These are phyloP conservation scores for Xylaria venustula DNA, from an alignment of 495 filamentous ascomycete species.

Conservation along the genomic window DNA sequence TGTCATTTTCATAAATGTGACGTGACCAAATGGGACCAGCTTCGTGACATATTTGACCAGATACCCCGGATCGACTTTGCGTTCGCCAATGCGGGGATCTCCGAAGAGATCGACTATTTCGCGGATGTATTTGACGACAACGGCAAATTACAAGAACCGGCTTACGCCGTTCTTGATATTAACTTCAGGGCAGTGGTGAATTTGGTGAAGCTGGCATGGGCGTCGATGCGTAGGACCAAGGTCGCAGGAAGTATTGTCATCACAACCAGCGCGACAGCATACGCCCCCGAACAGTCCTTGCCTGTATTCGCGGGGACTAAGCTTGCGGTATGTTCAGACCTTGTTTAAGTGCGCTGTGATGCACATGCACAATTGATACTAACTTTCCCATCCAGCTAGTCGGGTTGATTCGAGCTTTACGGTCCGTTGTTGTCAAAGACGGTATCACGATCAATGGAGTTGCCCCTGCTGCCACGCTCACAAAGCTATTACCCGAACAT, in stretches of 20 bases:
- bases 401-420: conserved; percentile 20
- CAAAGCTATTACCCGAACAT: conserved; percentile 22
- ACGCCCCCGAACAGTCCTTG: conserved; percentile 32
- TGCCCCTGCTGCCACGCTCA: conserved; percentile 31
- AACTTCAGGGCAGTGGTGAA: conserved; percentile 25
- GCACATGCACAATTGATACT: background rate
- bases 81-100: conserved; percentile 31
- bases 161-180: conserved; percentile 23
- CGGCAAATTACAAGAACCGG: conserved; percentile 23
- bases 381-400: background rate
- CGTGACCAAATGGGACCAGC: conserved; percentile 22
- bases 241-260: conserved; percentile 33
- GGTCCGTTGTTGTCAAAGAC: conserved; percentile 17
- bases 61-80: conserved; percentile 26
- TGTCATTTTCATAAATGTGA: conserved; percentile 16
- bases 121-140: conserved; percentile 15
- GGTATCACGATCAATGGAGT: conserved; percentile 36
- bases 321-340: conserved; percentile 18
- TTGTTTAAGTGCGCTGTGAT: too few relatives aligned
- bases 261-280: conserved; percentile 36
- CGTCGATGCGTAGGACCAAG: conserved; percentile 14
- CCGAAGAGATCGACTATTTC: conserved; percentile 25
- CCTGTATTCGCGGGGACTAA: conserved; percentile 31
- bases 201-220: conserved; percentile 26
- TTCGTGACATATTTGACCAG: conserved; percentile 1